Conservation (phyloP, 805 yeast species). For the Vanderwaltozyma tropicalis region DNA sequence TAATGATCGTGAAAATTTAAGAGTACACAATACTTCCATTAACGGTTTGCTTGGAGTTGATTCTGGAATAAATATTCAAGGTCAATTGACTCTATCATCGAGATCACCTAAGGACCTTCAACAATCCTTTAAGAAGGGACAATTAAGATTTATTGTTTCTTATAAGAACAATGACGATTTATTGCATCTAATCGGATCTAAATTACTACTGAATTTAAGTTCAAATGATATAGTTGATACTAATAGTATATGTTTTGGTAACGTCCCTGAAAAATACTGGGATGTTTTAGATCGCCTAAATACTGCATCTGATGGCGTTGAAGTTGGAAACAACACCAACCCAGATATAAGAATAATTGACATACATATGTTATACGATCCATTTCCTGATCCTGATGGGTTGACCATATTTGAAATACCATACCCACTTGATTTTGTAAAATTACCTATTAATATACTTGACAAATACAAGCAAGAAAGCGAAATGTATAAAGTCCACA, state of each 20-base stretch:
- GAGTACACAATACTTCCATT: constrained; percentile 1
- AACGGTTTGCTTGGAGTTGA: not conserved
- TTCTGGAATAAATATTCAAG: not conserved
- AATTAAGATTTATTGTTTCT: not conserved
- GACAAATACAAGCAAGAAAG: not conserved
- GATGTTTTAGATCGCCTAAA: not conserved
- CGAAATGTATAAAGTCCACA: not conserved
- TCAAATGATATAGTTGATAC: not conserved
- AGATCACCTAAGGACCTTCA: not conserved
- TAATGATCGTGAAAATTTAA: not conserved
- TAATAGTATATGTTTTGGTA: not conserved
- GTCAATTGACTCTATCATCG: not conserved
- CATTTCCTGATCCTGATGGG: constrained; percentile 3
- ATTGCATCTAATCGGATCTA: not conserved
- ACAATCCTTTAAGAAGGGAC: not conserved
- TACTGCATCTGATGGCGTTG: not conserved
- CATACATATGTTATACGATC: not conserved
- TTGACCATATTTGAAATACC: not conserved
- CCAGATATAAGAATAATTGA: constrained; percentile 1
- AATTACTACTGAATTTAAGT: not conserved
- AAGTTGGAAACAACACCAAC: not conserved
- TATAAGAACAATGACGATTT: not conserved
- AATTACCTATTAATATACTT: not conserved
- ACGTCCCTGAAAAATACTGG: not conserved
- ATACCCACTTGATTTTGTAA: not conserved